Evolutionary conservation across 306 rosid species (phyloP).

Genomic region (Abrus pulchellus): DNA sequence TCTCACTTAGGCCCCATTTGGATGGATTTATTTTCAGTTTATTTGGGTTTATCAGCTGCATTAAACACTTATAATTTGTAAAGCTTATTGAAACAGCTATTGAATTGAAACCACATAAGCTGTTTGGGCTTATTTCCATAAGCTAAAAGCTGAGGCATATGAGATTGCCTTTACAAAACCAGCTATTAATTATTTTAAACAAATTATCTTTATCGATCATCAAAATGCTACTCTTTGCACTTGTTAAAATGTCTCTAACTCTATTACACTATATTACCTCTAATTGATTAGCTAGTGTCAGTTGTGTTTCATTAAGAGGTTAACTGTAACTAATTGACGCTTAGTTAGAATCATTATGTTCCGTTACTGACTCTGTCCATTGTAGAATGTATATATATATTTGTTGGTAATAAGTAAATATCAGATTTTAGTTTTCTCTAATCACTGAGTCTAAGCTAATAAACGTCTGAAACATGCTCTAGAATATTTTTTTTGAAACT

Average conservation of each 20-base stretch:
- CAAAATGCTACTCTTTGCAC: conserved; percentile 21
- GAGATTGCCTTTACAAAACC: not conserved
- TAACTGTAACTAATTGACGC: too few relatives aligned
- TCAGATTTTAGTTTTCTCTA: too few relatives aligned
- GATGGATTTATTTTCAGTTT: not conserved
- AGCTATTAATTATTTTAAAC: not conserved
- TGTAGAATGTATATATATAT: too few relatives aligned
- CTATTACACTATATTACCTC: too few relatives aligned
- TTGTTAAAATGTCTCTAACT: not conserved
- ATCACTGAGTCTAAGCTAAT: not conserved
- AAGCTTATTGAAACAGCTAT: conserved; percentile 3
- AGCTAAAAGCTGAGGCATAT: not conserved
- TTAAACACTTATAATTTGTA: not conserved
- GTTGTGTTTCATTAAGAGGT: too few relatives aligned
- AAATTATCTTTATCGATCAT: conserved; percentile 11
- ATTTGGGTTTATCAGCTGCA: not conserved
- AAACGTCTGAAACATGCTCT: not conserved
- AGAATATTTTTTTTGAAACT: not conserved
- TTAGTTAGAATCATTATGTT: too few relatives aligned
- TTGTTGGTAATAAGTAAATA: too few relatives aligned
- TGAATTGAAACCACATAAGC: not conserved
- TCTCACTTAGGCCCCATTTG: not conserved
- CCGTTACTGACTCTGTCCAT: too few relatives aligned
- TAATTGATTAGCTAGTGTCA: too few relatives aligned
- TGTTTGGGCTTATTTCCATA: not conserved